Evolutionary conservation across 1,284 basidiomycete species (phyloP).

Genomic region (Ustilago xerochloae): DNA sequence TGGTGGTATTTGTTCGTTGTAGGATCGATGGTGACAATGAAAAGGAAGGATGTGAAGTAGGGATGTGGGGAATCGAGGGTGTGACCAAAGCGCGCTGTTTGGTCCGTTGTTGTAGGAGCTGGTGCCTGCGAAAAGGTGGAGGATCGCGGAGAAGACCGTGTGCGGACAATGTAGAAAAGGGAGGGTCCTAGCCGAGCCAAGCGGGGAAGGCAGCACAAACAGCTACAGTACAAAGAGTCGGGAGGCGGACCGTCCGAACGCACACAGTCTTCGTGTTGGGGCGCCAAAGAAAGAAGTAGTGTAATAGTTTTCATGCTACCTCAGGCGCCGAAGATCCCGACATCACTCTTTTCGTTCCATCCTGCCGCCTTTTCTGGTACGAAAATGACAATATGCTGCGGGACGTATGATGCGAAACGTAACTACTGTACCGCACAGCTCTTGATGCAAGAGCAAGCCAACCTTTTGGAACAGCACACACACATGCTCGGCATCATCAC

Average conservation of each 20-base stretch:
- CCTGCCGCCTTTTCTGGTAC: too few relatives aligned
- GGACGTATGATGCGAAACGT: too few relatives aligned
- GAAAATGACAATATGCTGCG: too few relatives aligned
- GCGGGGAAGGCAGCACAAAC: neutral
- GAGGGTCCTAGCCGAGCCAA: neutral
- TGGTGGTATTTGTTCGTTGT: neutral
- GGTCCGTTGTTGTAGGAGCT: neutral
- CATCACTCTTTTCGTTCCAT: too few relatives aligned
- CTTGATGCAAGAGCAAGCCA: too few relatives aligned
- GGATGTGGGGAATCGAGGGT: neutral
- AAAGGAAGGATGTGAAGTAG: neutral
- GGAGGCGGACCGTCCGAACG: too few relatives aligned
- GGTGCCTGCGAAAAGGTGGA: neutral
- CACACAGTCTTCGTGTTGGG: too few relatives aligned
- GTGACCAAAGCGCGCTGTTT: slow-evolving; percentile 6
- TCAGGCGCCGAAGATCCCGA: too few relatives aligned
- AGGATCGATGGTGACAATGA: neutral
- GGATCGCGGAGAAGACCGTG: slow-evolving; percentile 3
- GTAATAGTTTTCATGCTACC: neutral
- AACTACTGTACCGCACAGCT: too few relatives aligned
- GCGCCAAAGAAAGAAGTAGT: neutral
- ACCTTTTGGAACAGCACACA: too few relatives aligned
- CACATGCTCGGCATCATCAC: neutral
- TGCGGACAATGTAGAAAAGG: neutral
- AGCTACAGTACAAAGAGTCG: neutral